Percentiles rank a stretch among this genome's conserved stretches.
These are phyloP conservation scores for Peniophora sp. DNA, from an alignment of 1,284 basidiomycete species.

Conservation along the genomic window DNA sequence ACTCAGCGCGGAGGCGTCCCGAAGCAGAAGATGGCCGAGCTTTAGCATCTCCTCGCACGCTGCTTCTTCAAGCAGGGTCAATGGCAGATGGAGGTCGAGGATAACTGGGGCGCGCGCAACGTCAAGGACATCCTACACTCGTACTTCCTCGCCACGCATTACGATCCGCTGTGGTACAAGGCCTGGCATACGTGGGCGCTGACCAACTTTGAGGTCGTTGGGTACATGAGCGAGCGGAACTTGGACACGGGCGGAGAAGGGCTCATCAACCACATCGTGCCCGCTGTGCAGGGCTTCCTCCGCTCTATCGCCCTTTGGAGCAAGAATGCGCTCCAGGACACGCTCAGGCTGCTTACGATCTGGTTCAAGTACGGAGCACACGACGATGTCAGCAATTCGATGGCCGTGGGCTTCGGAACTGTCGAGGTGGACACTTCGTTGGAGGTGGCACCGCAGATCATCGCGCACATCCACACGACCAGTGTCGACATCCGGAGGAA, in stretches of 20 bases:
- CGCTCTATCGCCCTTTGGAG: conserved; percentile 88
- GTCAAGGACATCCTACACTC: conserved; percentile 79
- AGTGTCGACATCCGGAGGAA: conserved; percentile 82
- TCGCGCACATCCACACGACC: conserved; percentile 96
- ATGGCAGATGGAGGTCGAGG: conserved; percentile 84
- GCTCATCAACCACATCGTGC: conserved; percentile 84
- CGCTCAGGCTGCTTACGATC: conserved; percentile 85
- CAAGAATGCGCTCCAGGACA: conserved; percentile 93
- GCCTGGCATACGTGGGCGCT: conserved; percentile 99
- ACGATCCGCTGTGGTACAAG: conserved; percentile 95
- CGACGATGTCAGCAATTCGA: conserved; percentile 86
- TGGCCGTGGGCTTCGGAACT: conserved; percentile 81
- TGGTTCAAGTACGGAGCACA: conserved; percentile 99
- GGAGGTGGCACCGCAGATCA: conserved; percentile 97
- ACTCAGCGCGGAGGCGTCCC: conserved; percentile 36
- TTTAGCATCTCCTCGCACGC: conserved; percentile 85
- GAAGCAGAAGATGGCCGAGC: conserved; percentile 65
- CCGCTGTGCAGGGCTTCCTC: conserved; percentile 96
- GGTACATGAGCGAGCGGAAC: conserved; percentile 57
- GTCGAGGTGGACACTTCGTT: conserved; percentile 98
- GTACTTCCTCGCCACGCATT: conserved; percentile 86
- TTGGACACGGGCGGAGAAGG: conserved; percentile 65
- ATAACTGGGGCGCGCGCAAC: conserved; percentile 76
- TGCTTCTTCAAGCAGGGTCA: conserved; percentile 97
- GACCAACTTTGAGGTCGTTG: conserved; percentile 93